Evolutionary conservation across 176 grass and related monocot species (phyloP).

Genomic region (Pharus latifolius): DNA sequence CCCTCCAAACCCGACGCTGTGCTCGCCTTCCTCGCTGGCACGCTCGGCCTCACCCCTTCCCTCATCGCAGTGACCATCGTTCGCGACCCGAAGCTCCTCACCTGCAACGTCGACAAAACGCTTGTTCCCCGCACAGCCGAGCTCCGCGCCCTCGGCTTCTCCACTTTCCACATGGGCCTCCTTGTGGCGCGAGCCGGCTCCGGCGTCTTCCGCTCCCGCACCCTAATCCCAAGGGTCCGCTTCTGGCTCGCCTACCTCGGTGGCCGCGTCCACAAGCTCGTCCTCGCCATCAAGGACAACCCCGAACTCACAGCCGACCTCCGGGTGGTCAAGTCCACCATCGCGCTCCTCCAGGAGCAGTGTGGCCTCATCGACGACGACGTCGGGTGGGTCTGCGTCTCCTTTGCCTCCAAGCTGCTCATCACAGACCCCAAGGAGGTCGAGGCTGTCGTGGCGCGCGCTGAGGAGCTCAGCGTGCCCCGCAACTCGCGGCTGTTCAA

Average conservation of each 20-base stretch:
- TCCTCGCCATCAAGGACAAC: slow-evolving; percentile 16
- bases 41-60: slow-evolving; percentile 14
- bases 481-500: slow-evolving; percentile 18
- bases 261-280: slow-evolving; percentile 13
- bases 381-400: slow-evolving; percentile 12
- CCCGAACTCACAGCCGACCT: background rate
- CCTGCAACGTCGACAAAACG: slow-evolving; percentile 24
- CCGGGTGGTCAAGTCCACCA: slow-evolving; percentile 9
- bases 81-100: slow-evolving; percentile 8
- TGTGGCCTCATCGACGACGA: slow-evolving; percentile 16
- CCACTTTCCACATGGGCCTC: slow-evolving; percentile 6
- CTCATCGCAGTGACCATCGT: slow-evolving; percentile 12
- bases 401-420: slow-evolving; percentile 23
- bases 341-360: slow-evolving; percentile 22
- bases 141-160: slow-evolving; percentile 23
- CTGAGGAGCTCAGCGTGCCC: slow-evolving; percentile 18
- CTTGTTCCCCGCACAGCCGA: slow-evolving; percentile 20
- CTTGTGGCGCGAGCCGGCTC: slow-evolving; percentile 9
- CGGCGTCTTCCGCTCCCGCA: slow-evolving; percentile 5
- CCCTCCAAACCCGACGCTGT: slow-evolving; percentile 25
- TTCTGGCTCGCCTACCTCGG: slow-evolving; percentile 14
- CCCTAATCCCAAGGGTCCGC: slow-evolving; percentile 4
- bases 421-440: slow-evolving; percentile 1
- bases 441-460: background rate
- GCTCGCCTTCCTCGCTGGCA: slow-evolving; percentile 20